Percentiles rank a stretch among this genome's conserved stretches.
phyloP scores from a whole-genome alignment of 2,329 filamentous ascomycete species.

The Apiospora sp. region DNA sequence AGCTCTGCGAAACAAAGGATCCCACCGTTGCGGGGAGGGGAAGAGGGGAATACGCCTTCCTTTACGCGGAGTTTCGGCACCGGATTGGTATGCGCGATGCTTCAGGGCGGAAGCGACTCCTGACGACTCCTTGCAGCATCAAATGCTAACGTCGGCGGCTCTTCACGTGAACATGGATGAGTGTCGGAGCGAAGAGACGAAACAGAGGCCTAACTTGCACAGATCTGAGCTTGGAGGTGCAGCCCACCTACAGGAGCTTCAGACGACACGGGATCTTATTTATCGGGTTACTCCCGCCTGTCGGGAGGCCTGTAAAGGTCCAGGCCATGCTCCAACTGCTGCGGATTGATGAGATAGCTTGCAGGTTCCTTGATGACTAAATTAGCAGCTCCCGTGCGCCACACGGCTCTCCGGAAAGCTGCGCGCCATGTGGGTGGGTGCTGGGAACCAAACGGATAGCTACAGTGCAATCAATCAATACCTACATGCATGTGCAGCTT shows the following conservation, averaged over 20 bases:
- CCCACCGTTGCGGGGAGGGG: neutral
- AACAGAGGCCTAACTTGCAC: neutral
- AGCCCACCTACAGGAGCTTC: neutral
- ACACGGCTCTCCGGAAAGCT: neutral
- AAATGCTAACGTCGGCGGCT: neutral
- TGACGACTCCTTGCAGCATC: neutral
- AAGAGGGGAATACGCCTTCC: constrained; percentile 12
- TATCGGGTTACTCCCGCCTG: constrained; percentile 1
- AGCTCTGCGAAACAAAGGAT: neutral
- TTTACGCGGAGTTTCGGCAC: neutral
- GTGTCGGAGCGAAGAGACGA: neutral
- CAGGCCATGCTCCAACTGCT: neutral
- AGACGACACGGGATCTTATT: constrained; percentile 8
- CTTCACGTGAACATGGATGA: constrained; percentile 8
- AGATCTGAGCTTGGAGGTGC: neutral
- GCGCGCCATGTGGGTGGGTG: neutral
- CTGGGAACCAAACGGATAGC: neutral
- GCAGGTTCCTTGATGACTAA: constrained; percentile 3
- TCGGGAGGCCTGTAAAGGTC: constrained; percentile 10
- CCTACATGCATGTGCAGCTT: too few species aligned
- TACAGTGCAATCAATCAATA: neutral
- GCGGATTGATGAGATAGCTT: neutral
- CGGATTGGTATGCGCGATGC: neutral
- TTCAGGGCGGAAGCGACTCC: neutral
- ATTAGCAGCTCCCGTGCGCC: constrained; percentile 4